Percentiles rank a stretch among this genome's conserved stretches.
Evolutionary conservation across 1,284 basidiomycete species (phyloP).

Genomic region (Fomitopsis betulina): DNA sequence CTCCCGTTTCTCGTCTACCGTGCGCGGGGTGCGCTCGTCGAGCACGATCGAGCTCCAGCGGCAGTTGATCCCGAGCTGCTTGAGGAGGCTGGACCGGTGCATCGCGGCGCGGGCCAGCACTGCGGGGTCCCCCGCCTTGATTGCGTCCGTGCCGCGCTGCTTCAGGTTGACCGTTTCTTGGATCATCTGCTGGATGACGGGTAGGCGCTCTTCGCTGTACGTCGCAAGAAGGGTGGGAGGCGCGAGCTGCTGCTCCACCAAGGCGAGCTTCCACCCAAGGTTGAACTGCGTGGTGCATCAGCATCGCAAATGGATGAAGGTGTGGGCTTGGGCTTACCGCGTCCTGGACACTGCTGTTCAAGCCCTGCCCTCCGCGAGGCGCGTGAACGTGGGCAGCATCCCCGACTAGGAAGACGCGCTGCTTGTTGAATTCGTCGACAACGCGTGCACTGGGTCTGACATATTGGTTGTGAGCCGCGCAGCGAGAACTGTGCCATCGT

Average conservation of each 20-base stretch:
- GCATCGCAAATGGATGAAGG: not conserved
- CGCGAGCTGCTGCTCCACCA: conserved; percentile 25
- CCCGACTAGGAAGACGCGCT: conserved; percentile 32
- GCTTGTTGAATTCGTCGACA: conserved; percentile 31
- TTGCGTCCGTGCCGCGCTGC: not conserved
- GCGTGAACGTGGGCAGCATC: conserved; percentile 24
- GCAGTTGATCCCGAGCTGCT: conserved; percentile 42
- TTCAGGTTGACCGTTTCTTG: conserved; percentile 9
- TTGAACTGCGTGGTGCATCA: conserved; percentile 19
- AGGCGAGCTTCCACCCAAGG: conserved; percentile 29
- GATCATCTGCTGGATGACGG: conserved; percentile 24
- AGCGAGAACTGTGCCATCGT: no score
- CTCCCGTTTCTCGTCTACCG: conserved; percentile 12
- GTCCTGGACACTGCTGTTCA: conserved; percentile 10
- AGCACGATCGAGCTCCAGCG: no score
- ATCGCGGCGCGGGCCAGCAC: not conserved
- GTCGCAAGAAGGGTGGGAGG: conserved; percentile 17
- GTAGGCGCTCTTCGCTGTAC: conserved; percentile 25
- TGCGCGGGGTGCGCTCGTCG: conserved; percentile 27
- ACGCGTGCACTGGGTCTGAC: conserved; percentile 35
- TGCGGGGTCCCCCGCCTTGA: not conserved
- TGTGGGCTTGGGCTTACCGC: not conserved
- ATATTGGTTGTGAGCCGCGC: no score
- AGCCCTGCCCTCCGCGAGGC: conserved; percentile 19
- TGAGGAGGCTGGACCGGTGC: conserved; percentile 19